phyloP scores from a whole-genome alignment of 2,329 filamentous ascomycete species.

The Knufia fluminis region DNA sequence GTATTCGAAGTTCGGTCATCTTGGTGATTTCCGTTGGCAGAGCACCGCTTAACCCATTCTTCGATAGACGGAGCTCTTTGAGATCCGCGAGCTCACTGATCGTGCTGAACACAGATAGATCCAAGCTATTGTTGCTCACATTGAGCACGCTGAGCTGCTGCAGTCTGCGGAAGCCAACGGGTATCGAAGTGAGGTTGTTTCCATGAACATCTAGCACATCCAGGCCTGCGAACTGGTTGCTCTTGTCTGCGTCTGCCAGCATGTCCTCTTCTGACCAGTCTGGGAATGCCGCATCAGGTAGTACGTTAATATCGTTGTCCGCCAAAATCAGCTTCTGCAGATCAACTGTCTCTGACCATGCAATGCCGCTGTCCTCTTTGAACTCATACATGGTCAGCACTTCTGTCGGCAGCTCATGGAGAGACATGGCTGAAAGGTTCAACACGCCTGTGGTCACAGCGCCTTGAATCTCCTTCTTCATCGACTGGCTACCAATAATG shows the following conservation, averaged over 20 bases:
- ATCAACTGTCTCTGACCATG: slow-evolving; percentile 90
- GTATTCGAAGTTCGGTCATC: slow-evolving; percentile 61
- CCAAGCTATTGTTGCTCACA: slow-evolving; percentile 72
- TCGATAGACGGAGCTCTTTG: slow-evolving; percentile 70
- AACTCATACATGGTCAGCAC: slow-evolving; percentile 87
- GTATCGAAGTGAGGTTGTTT: slow-evolving; percentile 64
- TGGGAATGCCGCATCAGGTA: slow-evolving; percentile 70
- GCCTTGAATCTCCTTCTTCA: slow-evolving; percentile 1
- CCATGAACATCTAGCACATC: slow-evolving; percentile 79
- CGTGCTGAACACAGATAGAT: slow-evolving; percentile 60
- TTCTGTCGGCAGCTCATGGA: slow-evolving; percentile 71
- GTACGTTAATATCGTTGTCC: slow-evolving; percentile 72
- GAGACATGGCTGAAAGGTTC: slow-evolving; percentile 75
- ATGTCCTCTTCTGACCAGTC: slow-evolving; percentile 50
- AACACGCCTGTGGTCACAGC: slow-evolving; percentile 71
- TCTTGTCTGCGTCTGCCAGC: slow-evolving; percentile 57
- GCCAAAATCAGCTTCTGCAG: slow-evolving; percentile 74
- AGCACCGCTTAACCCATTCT: slow-evolving; percentile 63
- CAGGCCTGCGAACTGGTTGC: slow-evolving; percentile 70
- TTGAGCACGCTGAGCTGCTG: slow-evolving; percentile 71
- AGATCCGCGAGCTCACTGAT: slow-evolving; percentile 64
- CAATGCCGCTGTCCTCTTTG: slow-evolving; percentile 50
- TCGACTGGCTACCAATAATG: not conserved
- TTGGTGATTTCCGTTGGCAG: slow-evolving; percentile 55
- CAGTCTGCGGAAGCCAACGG: slow-evolving; percentile 65